A percentile compares a stretch with the other conserved stretches of the same genome.
These are phyloP conservation scores for Aphanoascus verrucosus DNA, from an alignment of 2,329 filamentous ascomycete genomes.

Conservation along the genomic window DNA sequence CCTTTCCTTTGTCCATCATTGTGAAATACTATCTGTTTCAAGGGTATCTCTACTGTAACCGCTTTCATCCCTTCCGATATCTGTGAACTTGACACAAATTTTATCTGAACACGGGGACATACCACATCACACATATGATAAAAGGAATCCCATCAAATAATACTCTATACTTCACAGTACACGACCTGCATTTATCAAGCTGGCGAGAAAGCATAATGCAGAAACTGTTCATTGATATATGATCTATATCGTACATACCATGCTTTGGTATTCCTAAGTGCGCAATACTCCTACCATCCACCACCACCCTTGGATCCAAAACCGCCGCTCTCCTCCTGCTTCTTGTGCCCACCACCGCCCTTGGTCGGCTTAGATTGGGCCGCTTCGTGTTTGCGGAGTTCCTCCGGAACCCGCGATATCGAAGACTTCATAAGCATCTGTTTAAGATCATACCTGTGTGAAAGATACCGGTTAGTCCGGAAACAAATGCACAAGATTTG, in stretches of 20 bases:
- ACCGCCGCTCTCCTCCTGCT: conserved; percentile 35
- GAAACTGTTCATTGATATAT: no score
- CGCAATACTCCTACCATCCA: conserved; percentile 8
- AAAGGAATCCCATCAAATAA: no score
- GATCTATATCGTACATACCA: not conserved
- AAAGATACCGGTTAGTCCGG: conserved; percentile 16
- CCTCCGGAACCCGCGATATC: conserved; percentile 82
- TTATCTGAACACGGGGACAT: no score
- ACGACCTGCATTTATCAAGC: no score
- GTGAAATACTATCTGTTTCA: no score
- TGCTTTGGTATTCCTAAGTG: not conserved
- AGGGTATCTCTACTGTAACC: no score
- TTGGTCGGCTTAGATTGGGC: conserved; percentile 69
- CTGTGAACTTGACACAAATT: no score
- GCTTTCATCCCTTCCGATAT: no score
- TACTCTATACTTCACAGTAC: no score
- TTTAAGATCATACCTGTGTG: conserved; percentile 61
- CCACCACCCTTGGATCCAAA: conserved; percentile 28
- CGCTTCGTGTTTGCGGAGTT: conserved; percentile 76
- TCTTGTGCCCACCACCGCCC: conserved; percentile 34
- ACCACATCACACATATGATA: no score
- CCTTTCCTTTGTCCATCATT: not conserved
- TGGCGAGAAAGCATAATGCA: no score
- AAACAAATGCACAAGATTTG: conserved; percentile 6
- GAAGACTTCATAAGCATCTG: conserved; percentile 89